These are phyloP conservation scores for Austroboletus novae-zelandiae DNA, from an alignment of 1,284 basidiomycete genomes.

Conservation along the genomic window DNA sequence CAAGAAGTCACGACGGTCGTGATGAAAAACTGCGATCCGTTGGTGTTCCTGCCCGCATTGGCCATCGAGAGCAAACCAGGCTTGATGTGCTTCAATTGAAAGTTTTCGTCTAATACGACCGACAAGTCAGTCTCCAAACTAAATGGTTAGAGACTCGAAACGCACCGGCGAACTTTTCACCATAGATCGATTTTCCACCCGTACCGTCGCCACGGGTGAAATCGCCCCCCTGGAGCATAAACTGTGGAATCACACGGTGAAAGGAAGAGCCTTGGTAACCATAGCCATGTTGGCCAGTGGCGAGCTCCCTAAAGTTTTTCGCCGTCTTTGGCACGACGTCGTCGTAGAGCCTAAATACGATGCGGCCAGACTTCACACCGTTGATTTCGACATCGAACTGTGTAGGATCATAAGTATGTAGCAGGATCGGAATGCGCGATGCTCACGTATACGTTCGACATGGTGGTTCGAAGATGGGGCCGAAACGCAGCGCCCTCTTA, in stretches of 20 bases:
- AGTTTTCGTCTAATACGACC: constrained; percentile 75
- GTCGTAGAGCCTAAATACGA: constrained; percentile 86
- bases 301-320: constrained; percentile 89
- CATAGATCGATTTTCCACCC: constrained; percentile 92
- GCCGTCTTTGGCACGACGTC: constrained; percentile 70
- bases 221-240: constrained; percentile 70
- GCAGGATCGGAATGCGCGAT: background rate
- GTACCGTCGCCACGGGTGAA: constrained; percentile 79
- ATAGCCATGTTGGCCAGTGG: constrained; percentile 70
- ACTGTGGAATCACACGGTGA: constrained; percentile 76
- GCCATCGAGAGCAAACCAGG: constrained; percentile 92
- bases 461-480: constrained; percentile 22
- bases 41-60: constrained; percentile 70
- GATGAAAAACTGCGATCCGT: constrained; percentile 62
- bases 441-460: constrained; percentile 46
- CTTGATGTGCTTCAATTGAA: constrained; percentile 75
- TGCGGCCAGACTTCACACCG: constrained; percentile 55
- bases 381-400: constrained; percentile 82
- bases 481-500: background rate
- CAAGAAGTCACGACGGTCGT: constrained; percentile 68
- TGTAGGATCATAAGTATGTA: too few species aligned
- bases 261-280: constrained; percentile 68
- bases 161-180: constrained; percentile 72
- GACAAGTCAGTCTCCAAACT: too few species aligned
- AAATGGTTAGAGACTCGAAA: too few species aligned